phyloP scores from a whole-genome alignment of 1,284 basidiomycete species.

The Cutaneotrichosporon sp. region DNA sequence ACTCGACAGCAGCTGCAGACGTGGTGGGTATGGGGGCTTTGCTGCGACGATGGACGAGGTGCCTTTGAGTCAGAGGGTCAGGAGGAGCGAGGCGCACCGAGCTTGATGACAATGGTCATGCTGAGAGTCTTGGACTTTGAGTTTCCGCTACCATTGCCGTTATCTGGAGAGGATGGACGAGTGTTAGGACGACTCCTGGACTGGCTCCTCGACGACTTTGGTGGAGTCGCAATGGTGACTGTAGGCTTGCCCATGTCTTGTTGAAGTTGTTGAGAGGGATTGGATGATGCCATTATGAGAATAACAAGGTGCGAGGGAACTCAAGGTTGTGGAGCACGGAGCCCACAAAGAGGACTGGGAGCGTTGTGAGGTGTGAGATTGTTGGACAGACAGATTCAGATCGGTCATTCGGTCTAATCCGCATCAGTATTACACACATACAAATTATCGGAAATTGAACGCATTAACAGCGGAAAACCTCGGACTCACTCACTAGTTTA shows the following conservation, averaged over 20 bases:
- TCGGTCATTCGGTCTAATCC: no score
- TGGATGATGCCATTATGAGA: not conserved
- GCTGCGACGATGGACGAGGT: slow-evolving; percentile 93
- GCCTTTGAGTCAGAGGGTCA: slow-evolving; percentile 57
- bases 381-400: no score
- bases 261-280: not conserved
- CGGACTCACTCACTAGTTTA: not conserved
- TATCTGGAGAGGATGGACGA: slow-evolving; percentile 11
- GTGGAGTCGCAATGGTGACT: not conserved
- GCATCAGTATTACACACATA: not conserved
- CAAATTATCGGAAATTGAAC: not conserved
- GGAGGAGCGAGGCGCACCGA: slow-evolving; percentile 58
- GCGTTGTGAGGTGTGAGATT: no score
- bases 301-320: not conserved
- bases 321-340: not conserved
- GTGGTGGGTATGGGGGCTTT: slow-evolving; percentile 75
- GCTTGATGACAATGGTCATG: slow-evolving; percentile 78
- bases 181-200: slow-evolving; percentile 5
- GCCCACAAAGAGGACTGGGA: no score
- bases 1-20: slow-evolving; percentile 84
- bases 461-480: not conserved
- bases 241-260: slow-evolving; percentile 9
- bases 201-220: not conserved
- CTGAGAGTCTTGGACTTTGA: slow-evolving; percentile 9
- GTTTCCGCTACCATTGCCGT: not conserved